Evolutionary conservation across 1,139 yeast species (phyloP).

Genomic region (Protomyces pachydermus): DNA sequence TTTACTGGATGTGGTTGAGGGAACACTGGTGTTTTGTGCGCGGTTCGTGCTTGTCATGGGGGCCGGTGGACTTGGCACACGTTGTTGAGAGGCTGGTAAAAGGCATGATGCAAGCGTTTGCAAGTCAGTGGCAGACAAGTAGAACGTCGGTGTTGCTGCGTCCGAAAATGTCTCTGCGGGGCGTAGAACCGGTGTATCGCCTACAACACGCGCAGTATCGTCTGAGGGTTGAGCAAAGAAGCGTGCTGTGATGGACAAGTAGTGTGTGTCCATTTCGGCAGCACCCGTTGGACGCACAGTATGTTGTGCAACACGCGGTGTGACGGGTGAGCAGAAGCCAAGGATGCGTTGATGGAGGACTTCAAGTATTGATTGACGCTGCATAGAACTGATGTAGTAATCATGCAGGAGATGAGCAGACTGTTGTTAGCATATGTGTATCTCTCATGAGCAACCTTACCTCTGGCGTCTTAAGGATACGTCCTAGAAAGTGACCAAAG

Average conservation of each 20-base stretch:
- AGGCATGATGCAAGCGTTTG: not conserved
- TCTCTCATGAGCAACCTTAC: not conserved
- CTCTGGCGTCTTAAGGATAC: constrained; percentile 11
- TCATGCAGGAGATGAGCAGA: constrained; percentile 3
- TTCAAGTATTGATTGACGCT: constrained; percentile 7
- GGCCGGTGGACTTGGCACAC: not conserved
- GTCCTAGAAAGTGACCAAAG: constrained; percentile 4
- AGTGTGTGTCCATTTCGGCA: not conserved
- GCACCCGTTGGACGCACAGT: not conserved
- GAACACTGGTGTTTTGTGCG: not conserved
- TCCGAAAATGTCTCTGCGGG: not conserved
- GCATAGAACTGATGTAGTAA: constrained; percentile 3
- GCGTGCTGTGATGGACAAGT: not conserved
- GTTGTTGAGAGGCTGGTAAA: not conserved
- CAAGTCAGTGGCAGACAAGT: not conserved
- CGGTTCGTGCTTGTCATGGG: not conserved
- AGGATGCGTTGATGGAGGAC: constrained; percentile 5
- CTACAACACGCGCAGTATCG: not conserved
- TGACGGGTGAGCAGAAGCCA: not conserved
- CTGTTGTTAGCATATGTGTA: not conserved
- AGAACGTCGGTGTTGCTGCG: not conserved
- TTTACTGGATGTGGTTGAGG: not conserved
- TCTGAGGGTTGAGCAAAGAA: not conserved
- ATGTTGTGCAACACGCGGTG: not conserved
- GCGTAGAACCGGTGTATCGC: not conserved